These are phyloP conservation scores for Arxiozyma heterogenica DNA, from an alignment of 1,139 yeast species.

Conservation along the genomic window DNA sequence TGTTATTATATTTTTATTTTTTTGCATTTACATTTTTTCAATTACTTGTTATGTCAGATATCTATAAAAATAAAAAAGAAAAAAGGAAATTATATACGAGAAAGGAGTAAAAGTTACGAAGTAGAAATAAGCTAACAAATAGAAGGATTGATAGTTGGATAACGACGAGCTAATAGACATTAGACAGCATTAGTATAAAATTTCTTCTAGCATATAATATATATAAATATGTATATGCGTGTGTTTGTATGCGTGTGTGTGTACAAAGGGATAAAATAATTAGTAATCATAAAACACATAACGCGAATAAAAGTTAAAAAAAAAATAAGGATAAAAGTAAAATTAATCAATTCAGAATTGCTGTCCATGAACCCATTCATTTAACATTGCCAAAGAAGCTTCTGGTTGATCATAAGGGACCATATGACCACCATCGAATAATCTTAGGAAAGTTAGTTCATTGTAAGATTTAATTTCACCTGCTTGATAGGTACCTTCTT, in stretches of 20 bases:
- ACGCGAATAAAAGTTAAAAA: background rate
- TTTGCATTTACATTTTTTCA: background rate
- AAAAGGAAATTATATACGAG: background rate
- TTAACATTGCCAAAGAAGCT: conserved; percentile 63
- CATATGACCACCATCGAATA: conserved; percentile 66
- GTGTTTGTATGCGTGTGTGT: background rate
- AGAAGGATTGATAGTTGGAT: background rate
- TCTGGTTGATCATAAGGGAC: conserved; percentile 78
- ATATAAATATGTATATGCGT: too few species aligned
- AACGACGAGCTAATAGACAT: too few species aligned
- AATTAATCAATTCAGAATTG: background rate
- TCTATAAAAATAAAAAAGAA: too few species aligned
- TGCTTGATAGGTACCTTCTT: conserved; percentile 42
- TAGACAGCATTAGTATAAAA: too few species aligned
- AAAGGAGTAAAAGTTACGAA: too few species aligned
- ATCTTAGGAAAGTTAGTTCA: conserved; percentile 51
- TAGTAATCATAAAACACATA: background rate
- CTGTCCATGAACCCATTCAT: conserved; percentile 57
- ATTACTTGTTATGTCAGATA: background rate
- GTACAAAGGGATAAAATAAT: too few species aligned
- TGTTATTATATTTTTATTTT: too few species aligned
- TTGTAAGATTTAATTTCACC: conserved; percentile 51
- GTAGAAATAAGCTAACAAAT: background rate
- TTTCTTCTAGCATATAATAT: too few species aligned
- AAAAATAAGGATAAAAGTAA: background rate